Conservation (phyloP, 805 yeast species). For the Candida manassasensis region DNA sequence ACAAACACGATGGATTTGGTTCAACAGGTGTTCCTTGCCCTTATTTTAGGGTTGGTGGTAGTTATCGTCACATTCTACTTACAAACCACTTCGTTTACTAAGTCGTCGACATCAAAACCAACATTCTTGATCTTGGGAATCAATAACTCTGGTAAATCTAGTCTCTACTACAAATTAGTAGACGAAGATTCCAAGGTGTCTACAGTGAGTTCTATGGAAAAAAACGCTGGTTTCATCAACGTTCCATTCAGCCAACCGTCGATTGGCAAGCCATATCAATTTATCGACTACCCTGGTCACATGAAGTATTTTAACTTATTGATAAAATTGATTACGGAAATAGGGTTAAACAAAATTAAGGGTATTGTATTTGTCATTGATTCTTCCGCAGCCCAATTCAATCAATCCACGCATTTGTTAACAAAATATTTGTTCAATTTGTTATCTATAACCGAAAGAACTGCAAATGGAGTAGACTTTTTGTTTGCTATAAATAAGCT, state of each 20-base stretch:
- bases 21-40: slow-evolving; percentile 19
- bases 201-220: slow-evolving; percentile 38
- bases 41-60: slow-evolving; percentile 23
- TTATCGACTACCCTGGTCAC: slow-evolving; percentile 90
- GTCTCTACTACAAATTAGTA: slow-evolving; percentile 39
- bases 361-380: slow-evolving; percentile 81
- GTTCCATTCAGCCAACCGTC: slow-evolving; percentile 33
- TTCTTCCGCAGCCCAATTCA: slow-evolving; percentile 41
- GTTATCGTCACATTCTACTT: slow-evolving; percentile 20
- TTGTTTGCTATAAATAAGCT: slow-evolving; percentile 79
- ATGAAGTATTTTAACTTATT: slow-evolving; percentile 60
- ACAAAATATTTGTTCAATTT: slow-evolving; percentile 58
- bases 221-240: slow-evolving; percentile 23
- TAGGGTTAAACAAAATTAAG: slow-evolving; percentile 39
- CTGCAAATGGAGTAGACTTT: slow-evolving; percentile 67
- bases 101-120: slow-evolving; percentile 29
- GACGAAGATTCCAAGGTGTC: slow-evolving; percentile 10
- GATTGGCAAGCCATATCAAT: slow-evolving; percentile 37
- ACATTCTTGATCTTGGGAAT: slow-evolving; percentile 64
- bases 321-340: slow-evolving; percentile 41
- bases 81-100: slow-evolving; percentile 17
- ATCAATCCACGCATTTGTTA: slow-evolving; percentile 44
- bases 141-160: slow-evolving; percentile 62
- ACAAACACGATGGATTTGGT: slow-evolving; percentile 29
- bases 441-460: slow-evolving; percentile 56